These are phyloP conservation scores for Casuarina glauca DNA, from an alignment of 306 rosid genomes.

Conservation along the genomic window DNA sequence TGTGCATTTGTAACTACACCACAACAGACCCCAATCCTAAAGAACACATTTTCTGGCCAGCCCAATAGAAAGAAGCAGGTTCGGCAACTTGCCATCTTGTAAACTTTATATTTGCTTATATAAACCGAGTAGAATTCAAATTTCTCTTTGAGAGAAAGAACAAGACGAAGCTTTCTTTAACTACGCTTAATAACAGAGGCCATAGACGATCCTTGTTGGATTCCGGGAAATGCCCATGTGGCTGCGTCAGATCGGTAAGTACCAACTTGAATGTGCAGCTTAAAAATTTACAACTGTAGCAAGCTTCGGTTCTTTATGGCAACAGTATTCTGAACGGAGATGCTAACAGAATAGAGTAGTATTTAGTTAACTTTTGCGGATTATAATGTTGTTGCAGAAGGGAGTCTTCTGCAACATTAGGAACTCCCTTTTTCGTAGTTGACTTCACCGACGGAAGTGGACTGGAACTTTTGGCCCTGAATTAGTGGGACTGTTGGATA, in stretches of 20 bases:
- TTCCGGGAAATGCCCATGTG: not conserved
- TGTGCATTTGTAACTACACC: not conserved
- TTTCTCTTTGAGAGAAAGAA: not conserved
- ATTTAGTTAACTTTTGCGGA: not conserved
- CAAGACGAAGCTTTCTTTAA: not conserved
- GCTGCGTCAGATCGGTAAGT: not conserved
- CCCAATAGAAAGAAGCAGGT: not conserved
- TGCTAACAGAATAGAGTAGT: not conserved
- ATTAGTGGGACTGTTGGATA: not conserved
- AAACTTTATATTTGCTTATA: not conserved
- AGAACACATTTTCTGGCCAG: not conserved
- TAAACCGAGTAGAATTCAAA: not conserved
- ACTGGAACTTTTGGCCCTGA: not conserved
- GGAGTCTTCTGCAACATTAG: not conserved
- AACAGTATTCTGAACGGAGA: not conserved
- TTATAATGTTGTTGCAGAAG: not conserved
- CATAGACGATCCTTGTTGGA: not conserved
- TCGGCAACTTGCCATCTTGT: not conserved
- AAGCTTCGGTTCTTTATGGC: not conserved
- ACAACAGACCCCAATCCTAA: too few relatives aligned
- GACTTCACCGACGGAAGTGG: not conserved
- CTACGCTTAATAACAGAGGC: not conserved
- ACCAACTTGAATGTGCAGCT: not conserved
- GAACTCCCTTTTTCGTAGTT: not conserved
- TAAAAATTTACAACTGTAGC: not conserved